phyloP scores from a whole-genome alignment of 2,329 filamentous ascomycete species.

The Ceratocystis smalleyi region DNA sequence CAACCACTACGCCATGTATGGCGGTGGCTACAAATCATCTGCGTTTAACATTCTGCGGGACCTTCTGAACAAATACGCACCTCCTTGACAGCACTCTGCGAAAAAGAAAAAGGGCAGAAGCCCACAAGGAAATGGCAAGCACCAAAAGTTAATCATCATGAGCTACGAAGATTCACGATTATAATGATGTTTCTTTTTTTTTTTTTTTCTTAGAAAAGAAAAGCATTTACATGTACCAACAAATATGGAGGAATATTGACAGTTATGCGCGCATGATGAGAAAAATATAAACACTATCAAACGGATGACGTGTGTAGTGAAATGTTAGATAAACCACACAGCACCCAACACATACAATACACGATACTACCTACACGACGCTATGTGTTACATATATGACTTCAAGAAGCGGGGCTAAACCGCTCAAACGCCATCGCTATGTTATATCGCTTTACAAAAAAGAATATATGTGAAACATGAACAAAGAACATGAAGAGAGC shows the following conservation, averaged over 20 bases:
- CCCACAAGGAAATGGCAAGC: neutral
- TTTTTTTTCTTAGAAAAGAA: neutral
- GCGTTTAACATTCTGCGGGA: constrained; percentile 67
- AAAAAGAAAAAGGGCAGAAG: neutral
- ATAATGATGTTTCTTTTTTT: constrained; percentile 5
- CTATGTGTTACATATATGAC: neutral
- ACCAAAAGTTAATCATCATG: constrained; percentile 2
- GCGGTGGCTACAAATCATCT: constrained; percentile 58
- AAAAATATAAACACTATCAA: no score
- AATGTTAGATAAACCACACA: no score
- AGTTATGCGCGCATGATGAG: neutral
- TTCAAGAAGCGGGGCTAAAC: neutral
- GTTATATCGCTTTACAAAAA: neutral
- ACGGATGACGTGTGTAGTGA: no score
- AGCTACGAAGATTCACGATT: constrained; percentile 8
- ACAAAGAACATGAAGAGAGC: neutral
- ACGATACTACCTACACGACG: no score
- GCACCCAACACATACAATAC: no score
- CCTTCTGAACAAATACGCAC: constrained; percentile 56
- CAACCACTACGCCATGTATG: constrained; percentile 78
- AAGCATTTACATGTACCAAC: neutral
- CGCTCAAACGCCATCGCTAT: neutral
- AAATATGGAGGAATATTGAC: neutral
- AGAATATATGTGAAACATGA: neutral
- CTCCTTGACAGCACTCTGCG: constrained; percentile 4